Evolutionary conservation across 192 early-diverging fungal genomes (phyloP).

Genomic region (Coemansia sp.): DNA sequence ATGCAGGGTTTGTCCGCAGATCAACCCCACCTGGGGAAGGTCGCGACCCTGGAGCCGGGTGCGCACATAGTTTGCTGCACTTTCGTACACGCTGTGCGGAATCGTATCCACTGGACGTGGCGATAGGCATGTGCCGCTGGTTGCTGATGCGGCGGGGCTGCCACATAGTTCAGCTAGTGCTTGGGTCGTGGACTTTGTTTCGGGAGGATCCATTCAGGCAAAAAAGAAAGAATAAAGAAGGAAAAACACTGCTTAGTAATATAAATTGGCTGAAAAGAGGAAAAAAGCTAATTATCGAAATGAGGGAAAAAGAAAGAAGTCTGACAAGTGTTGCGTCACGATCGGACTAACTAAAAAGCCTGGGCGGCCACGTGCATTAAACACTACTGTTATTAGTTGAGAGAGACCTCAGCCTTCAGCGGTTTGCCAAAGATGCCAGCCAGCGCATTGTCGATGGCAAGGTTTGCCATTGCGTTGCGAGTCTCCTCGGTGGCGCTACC

Average conservation of each 20-base stretch:
- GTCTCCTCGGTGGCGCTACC: constrained; percentile 82
- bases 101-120: constrained; percentile 46
- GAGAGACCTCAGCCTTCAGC: constrained; percentile 36
- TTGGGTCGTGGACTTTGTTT: not conserved
- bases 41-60: constrained; percentile 33
- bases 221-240: not conserved
- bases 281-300: too few relatives aligned
- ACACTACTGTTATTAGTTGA: constrained; percentile 2
- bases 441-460: constrained; percentile 73
- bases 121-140: constrained; percentile 12
- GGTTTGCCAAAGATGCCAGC: constrained; percentile 58
- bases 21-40: constrained; percentile 70
- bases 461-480: constrained; percentile 73
- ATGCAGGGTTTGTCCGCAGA: constrained; percentile 83
- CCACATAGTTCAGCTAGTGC: constrained; percentile 6
- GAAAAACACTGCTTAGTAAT: too few relatives aligned
- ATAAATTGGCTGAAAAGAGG: too few relatives aligned
- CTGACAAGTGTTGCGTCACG: too few relatives aligned
- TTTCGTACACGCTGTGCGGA: constrained; percentile 54
- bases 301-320: too few relatives aligned
- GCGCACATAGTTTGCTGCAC: constrained; percentile 51
- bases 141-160: not conserved
- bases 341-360: too few relatives aligned
- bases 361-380: too few relatives aligned
- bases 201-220: not conserved